Percentiles rank a stretch among this genome's conserved stretches.
These are phyloP conservation scores for Coemansia sp. DNA, from an alignment of 192 early-diverging fungal species.

Conservation along the genomic window DNA sequence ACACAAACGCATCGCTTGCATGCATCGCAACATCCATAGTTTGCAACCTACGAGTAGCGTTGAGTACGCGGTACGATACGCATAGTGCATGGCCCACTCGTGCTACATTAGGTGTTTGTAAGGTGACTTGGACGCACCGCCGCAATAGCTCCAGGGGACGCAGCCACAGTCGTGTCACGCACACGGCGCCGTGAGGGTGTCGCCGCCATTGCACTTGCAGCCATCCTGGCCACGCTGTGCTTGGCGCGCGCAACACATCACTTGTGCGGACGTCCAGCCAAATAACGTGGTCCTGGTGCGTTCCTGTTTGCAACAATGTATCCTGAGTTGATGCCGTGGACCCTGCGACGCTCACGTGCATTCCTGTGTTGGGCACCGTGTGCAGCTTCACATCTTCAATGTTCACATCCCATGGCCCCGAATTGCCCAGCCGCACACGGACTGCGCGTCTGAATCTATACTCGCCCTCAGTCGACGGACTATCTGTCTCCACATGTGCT, in stretches of 20 bases:
- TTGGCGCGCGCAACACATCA: constrained; percentile 34
- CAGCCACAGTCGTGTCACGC: constrained; percentile 34
- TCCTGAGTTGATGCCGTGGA: not conserved
- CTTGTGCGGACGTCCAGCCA: constrained; percentile 31
- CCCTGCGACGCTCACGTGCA: constrained; percentile 19
- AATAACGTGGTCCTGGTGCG: constrained; percentile 25
- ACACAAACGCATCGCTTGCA: constrained; percentile 43
- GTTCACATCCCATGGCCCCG: constrained; percentile 26
- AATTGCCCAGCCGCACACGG: constrained; percentile 25
- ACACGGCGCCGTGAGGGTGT: not conserved
- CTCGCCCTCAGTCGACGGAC: constrained; percentile 9
- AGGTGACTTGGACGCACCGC: constrained; percentile 25
- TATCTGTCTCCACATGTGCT: not conserved
- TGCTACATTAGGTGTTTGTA: constrained; percentile 11
- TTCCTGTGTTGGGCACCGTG: constrained; percentile 6
- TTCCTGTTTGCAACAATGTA: not conserved
- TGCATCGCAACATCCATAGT: constrained; percentile 35
- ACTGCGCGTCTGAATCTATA: constrained; percentile 40
- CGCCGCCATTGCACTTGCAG: constrained; percentile 41
- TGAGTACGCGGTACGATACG: constrained; percentile 30
- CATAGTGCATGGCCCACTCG: constrained; percentile 31
- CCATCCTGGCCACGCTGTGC: constrained; percentile 17
- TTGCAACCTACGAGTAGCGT: constrained; percentile 22
- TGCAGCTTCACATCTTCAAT: constrained; percentile 19
- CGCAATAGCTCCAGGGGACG: constrained; percentile 20